A percentile compares a stretch with the other conserved stretches of the same genome.
These are phyloP conservation scores for Alloteropsis angusta DNA, from an alignment of 202 grass and related monocot species.

Conservation along the genomic window DNA sequence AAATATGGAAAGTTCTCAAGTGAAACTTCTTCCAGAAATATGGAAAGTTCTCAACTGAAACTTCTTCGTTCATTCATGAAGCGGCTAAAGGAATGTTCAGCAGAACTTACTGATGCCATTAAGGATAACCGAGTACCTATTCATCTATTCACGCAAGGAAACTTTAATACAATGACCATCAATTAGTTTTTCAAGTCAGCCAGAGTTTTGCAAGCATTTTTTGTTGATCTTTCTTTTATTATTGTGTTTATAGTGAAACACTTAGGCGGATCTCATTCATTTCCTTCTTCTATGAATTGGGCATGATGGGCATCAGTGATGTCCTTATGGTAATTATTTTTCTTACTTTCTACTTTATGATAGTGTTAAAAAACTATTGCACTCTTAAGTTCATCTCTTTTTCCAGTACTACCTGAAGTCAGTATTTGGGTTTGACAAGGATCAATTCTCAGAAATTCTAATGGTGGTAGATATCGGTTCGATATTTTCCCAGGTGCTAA, in stretches of 20 bases:
- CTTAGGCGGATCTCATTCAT: constrained; percentile 46
- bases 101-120: too few species aligned
- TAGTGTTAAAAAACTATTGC: not conserved
- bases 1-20: too few species aligned
- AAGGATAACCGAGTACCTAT: too few species aligned
- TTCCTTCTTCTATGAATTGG: constrained; percentile 78
- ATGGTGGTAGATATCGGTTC: constrained; percentile 73
- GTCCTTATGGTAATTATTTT: constrained; percentile 53
- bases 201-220: not conserved
- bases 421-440: constrained; percentile 79
- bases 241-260: constrained; percentile 35
- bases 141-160: too few species aligned
- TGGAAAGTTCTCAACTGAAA: too few species aligned
- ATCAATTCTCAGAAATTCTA: constrained; percentile 84
- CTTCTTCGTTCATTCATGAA: too few species aligned
- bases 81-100: too few species aligned
- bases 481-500: constrained; percentile 67
- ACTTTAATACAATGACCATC: too few species aligned
- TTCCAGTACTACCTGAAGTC: constrained; percentile 80
- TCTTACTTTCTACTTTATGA: not conserved
- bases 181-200: too few species aligned
- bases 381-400: not conserved
- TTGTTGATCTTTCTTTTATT: not conserved
- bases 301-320: constrained; percentile 67
- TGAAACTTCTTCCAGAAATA: too few species aligned